A percentile compares a stretch with the other conserved stretches of the same genome.
Evolutionary conservation across 1,284 basidiomycete genomes (phyloP).

Genomic region (Cryptococcus sp.): DNA sequence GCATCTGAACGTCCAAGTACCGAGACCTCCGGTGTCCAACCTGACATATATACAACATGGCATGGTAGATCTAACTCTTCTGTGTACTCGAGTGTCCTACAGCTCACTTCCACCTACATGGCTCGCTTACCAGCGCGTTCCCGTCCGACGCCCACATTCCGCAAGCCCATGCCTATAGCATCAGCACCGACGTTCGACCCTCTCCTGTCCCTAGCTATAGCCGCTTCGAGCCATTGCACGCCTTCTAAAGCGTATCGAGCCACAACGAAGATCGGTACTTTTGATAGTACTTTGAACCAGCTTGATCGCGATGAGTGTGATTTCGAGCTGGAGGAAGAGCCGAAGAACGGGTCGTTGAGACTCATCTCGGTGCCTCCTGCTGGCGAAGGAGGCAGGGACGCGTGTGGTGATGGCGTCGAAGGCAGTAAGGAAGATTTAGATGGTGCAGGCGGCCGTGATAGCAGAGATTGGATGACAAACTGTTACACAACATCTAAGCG

Average conservation of each 20-base stretch:
- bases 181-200: slow-evolving; percentile 2
- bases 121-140: neutral
- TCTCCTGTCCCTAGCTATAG: slow-evolving; percentile 33
- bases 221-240: slow-evolving; percentile 39
- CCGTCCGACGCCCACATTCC: neutral
- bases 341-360: slow-evolving; percentile 27
- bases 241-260: slow-evolving; percentile 40
- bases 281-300: slow-evolving; percentile 5
- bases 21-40: too few species aligned
- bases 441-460: slow-evolving; percentile 39
- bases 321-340: neutral
- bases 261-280: slow-evolving; percentile 47
- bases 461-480: slow-evolving; percentile 53
- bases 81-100: too few species aligned
- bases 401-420: slow-evolving; percentile 30
- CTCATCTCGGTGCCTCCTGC: slow-evolving; percentile 3
- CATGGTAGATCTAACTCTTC: too few species aligned
- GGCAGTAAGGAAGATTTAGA: slow-evolving; percentile 25
- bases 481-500: slow-evolving; percentile 9
- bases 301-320: neutral
- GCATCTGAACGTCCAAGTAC: too few species aligned
- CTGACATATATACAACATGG: too few species aligned
- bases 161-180: neutral
- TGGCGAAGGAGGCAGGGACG: slow-evolving; percentile 29
- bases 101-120: neutral